These are phyloP conservation scores for Cyclotella kingstonii DNA, from an alignment of 108 stramenopile species.

Conservation along the genomic window DNA sequence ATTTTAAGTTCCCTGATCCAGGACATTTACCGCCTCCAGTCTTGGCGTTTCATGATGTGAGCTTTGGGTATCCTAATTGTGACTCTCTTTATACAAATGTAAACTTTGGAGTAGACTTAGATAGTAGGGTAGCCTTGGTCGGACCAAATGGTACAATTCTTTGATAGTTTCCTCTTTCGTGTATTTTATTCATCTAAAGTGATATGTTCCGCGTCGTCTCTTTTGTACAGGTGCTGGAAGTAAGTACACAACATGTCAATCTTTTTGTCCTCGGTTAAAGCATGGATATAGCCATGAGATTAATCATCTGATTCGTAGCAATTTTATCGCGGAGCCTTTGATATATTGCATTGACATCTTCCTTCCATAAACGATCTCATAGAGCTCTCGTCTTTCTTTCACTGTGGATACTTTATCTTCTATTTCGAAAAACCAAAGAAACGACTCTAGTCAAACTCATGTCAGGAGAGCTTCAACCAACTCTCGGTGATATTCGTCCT, in stretches of 20 bases:
- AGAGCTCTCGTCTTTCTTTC: no score
- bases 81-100: conserved; percentile 90
- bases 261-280: no score
- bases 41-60: conserved; percentile 94
- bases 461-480: conserved; percentile 88
- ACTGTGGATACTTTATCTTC: no score
- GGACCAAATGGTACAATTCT: conserved; percentile 95
- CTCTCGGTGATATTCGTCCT: conserved; percentile 92
- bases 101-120: conserved; percentile 97
- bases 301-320: no score
- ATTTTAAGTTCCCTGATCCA: conserved; percentile 95
- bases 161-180: conserved; percentile 8
- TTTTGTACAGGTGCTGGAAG: no score
- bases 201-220: no score
- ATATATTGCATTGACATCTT: background rate
- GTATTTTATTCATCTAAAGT: no score
- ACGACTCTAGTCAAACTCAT: conserved; percentile 95
- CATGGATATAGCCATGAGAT: no score
- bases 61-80: conserved; percentile 95
- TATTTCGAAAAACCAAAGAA: conserved; percentile 36
- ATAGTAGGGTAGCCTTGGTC: conserved; percentile 94
- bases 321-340: no score
- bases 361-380: background rate
- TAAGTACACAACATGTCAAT: no score
- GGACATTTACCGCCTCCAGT: conserved; percentile 97